Percentiles rank a stretch among this genome's conserved stretches.
Evolutionary conservation across 2,329 filamentous ascomycete species (phyloP).

Genomic region (Verticillium albo-atrum): DNA sequence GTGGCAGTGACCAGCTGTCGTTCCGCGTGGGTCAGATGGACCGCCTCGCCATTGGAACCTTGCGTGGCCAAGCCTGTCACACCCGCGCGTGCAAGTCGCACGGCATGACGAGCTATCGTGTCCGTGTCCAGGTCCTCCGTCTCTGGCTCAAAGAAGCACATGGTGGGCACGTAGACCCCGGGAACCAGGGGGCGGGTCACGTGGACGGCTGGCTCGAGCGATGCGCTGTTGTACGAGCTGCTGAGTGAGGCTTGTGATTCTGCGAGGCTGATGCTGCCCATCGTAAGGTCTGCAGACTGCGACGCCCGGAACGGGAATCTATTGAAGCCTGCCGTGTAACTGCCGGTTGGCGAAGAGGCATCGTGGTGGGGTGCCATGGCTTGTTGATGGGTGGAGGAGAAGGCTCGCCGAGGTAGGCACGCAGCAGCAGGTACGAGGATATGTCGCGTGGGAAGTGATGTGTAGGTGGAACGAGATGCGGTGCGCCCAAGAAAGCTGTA

Average conservation of each 20-base stretch:
- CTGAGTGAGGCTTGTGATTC: slow-evolving; percentile 31
- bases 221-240: slow-evolving; percentile 37
- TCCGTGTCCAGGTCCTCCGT: slow-evolving; percentile 63
- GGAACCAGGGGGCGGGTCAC: slow-evolving; percentile 33
- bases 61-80: slow-evolving; percentile 72
- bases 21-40: slow-evolving; percentile 69
- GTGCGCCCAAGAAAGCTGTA: background rate
- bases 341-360: slow-evolving; percentile 38
- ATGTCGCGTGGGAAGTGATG: background rate
- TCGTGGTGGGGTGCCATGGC: slow-evolving; percentile 44
- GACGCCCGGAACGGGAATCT: slow-evolving; percentile 26
- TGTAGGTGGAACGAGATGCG: background rate
- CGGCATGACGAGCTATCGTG: slow-evolving; percentile 56
- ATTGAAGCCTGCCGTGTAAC: slow-evolving; percentile 38
- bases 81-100: slow-evolving; percentile 69
- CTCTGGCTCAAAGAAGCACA: slow-evolving; percentile 65
- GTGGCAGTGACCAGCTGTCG: slow-evolving; percentile 63
- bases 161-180: slow-evolving; percentile 68
- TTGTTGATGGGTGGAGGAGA: background rate
- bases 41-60: slow-evolving; percentile 79
- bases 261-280: slow-evolving; percentile 18
- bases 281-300: slow-evolving; percentile 24
- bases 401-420: background rate
- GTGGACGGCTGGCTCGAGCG: slow-evolving; percentile 26
- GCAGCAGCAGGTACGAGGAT: background rate